Evolutionary conservation across 257 asterid genomes (phyloP), one percentile per base, ranked within the genome.

Genomic region (Henckelia pumila): DNA sequence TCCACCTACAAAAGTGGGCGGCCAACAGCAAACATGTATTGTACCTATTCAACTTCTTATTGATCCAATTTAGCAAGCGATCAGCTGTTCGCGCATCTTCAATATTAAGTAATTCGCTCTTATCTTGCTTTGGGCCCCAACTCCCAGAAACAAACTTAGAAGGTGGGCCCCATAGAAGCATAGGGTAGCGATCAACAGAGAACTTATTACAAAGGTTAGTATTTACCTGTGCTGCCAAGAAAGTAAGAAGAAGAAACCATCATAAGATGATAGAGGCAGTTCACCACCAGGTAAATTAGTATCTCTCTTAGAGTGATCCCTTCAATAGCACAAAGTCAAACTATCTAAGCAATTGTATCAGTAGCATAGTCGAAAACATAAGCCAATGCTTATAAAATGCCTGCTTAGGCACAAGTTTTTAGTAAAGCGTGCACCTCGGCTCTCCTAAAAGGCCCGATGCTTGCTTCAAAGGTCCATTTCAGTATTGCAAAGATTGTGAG

Each of bases 201-300:
- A 86, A 93, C 84, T 86, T 93, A 79, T 84, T 89, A 82, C 98
- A 93, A 52, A 93, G 84, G 47, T 86, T 73, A 32, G 78, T 77
- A 75, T 93, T 93, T 81, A 85, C 78, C 98, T 93, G 98, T 82
- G 87, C 95, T 93, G 98, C 85, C 98, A 86, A 85, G 82, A 70
- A 86, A 81, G 74, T 70, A 77, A 79, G 79, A 73, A 53, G 60
- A 62, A 64, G 50, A 65, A 59, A 40, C 70, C 76, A 67, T 78
- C 80, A 69, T 67, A 60, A 66, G 28, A 55, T 59, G 68, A 26
- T 32, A 50, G 59, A 21, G 32, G 37, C 55, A 62, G 71, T 28
- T 67, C 67, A 72, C n/a, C 26, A 61, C 47, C 21, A 58, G 14
- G 53, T 7, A 50, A 59, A 33, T 6, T 29, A 29, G 30, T 23